Evolutionary conservation across 768 basidiomycete genomes (phyloP), one percentile per base, ranked within the genome.

Genomic region (Lactifluus volemus): DNA sequence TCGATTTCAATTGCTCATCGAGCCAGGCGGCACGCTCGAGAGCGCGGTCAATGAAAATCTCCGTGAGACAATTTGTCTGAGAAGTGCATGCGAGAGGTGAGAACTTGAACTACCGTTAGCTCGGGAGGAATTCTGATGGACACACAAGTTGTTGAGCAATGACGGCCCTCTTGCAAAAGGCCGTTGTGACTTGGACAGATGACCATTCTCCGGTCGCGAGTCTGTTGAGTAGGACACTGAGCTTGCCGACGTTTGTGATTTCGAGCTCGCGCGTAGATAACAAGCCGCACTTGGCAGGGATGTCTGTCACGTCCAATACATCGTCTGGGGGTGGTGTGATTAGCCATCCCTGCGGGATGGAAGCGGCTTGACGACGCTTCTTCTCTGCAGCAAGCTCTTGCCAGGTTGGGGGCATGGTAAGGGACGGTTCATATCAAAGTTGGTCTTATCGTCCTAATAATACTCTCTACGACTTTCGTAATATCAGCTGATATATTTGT

Each of bases 281-380:
- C 14, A 90, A 68, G 3, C 84, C 84, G 67, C 78, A 82, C 4
- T 73, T 71, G 61, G 74, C 74, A 8, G 88, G 85, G 47, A 88
- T 71, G 49, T 73, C 70, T 5, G 76, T 74, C 39, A 90, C 83
- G 67, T 84, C 77, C 53, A 78, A 75, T 6, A 75, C 70, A 15
- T 76, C 72, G n/a, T 74, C 69, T 1, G 80, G 67, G n/a, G 84
- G 84, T 0, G 73, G 71, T 30, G 51, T 63, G 49, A 86, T 73
- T 44, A 81, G 65, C 88, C 88, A 92, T 53, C 83, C 82, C 57
- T 76, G 72, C 0, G 89, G 89, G 39, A 89, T 84, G 1, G 77
- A 70, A 3, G 77, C 78, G 19, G 73, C 69, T 67, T 87, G 88
- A 67, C 69, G 52, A 41, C 34, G 53, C 60, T 67, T 63, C 53